A percentile compares a stretch with the other conserved stretches of the same genome.
Evolutionary conservation across 2,329 filamentous ascomycete species (phyloP).

Genomic region (Xylaria polymorpha): DNA sequence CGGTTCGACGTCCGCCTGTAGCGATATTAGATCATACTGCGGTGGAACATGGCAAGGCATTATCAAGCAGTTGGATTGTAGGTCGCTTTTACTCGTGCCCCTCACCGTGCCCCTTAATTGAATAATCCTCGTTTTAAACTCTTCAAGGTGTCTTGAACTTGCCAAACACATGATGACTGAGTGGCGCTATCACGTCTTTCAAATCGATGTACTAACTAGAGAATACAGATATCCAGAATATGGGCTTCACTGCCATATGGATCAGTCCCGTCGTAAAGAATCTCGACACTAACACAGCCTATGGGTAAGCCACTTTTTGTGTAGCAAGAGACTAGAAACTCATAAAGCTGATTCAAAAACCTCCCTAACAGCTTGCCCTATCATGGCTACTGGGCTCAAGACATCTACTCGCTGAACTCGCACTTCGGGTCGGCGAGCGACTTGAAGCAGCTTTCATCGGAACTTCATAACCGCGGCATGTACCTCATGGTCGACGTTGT

Average conservation of each 20-base stretch:
- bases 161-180: neutral
- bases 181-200: neutral
- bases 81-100: slow-evolving; percentile 2
- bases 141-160: neutral
- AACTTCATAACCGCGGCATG: slow-evolving; percentile 66
- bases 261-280: slow-evolving; percentile 59
- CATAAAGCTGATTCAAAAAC: slow-evolving; percentile 3
- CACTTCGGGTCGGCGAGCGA: slow-evolving; percentile 70
- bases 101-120: neutral
- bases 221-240: slow-evolving; percentile 56
- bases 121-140: neutral
- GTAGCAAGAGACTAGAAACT: neutral
- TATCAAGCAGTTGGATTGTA: slow-evolving; percentile 59
- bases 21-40: slow-evolving; percentile 55
- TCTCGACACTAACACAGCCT: slow-evolving; percentile 54
- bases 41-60: slow-evolving; percentile 63
- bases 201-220: slow-evolving; percentile 2
- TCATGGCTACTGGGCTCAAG: slow-evolving; percentile 65
- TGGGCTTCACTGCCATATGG: slow-evolving; percentile 59
- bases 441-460: slow-evolving; percentile 60
- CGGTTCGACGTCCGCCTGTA: slow-evolving; percentile 51
- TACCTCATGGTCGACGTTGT: slow-evolving; percentile 72
- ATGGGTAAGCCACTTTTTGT: slow-evolving; percentile 48
- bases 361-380: slow-evolving; percentile 52
- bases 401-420: slow-evolving; percentile 66